These are phyloP conservation scores for Saprolegnia parasitica DNA, from an alignment of 352 stramenopile genomes.

Conservation along the genomic window DNA sequence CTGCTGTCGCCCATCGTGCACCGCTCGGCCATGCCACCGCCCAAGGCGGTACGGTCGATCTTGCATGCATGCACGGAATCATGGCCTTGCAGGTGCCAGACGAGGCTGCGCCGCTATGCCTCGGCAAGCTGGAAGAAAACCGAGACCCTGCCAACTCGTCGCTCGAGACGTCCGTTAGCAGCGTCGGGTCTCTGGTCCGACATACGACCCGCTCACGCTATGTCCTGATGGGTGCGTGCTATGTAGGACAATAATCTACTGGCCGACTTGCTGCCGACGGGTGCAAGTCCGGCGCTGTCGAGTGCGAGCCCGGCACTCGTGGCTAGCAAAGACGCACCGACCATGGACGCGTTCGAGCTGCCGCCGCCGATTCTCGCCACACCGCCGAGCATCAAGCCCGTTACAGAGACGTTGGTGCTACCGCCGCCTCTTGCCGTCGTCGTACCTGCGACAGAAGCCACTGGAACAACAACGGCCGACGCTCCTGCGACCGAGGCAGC, in stretches of 20 bases:
- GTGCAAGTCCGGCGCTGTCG: too few relatives aligned
- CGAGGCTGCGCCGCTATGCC: background rate
- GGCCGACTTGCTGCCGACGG: background rate
- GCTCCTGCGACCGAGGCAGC: too few relatives aligned
- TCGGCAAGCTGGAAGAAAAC: background rate
- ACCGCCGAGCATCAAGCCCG: too few relatives aligned
- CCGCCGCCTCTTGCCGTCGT: too few relatives aligned
- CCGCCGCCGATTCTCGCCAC: too few relatives aligned
- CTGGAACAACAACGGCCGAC: too few relatives aligned
- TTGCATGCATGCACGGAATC: background rate
- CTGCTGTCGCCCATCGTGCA: constrained; percentile 7
- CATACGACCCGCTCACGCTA: background rate
- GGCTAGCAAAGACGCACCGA: too few relatives aligned
- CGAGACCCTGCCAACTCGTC: background rate
- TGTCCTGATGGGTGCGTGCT: too few relatives aligned
- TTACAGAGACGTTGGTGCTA: too few relatives aligned
- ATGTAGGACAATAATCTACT: background rate
- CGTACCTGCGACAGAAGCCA: too few relatives aligned
- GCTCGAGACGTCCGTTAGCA: background rate
- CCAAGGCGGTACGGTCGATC: background rate
- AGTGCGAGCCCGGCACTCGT: too few relatives aligned
- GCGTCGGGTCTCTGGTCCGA: background rate
- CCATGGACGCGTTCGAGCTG: too few relatives aligned
- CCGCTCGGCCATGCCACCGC: background rate
- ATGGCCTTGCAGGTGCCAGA: background rate